Conservation (phyloP, 345 rosid genomes). For the Bruguiera parviflora region DNA sequence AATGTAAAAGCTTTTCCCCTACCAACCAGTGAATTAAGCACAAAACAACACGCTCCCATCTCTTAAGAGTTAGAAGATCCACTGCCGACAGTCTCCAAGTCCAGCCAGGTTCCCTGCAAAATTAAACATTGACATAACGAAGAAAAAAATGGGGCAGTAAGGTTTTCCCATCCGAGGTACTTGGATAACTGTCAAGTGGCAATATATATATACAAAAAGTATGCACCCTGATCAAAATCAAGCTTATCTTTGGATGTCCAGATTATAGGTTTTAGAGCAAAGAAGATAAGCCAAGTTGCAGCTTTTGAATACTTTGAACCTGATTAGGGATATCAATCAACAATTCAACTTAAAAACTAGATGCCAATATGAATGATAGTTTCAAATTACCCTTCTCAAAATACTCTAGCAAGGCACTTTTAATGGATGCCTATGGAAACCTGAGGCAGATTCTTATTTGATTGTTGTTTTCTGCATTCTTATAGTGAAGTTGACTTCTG, state of each 20-base stretch:
- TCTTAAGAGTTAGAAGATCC: background rate
- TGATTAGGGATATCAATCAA: too few species aligned
- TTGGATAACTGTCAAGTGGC: too few species aligned
- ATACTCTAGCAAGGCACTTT: background rate
- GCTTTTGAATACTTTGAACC: too few species aligned
- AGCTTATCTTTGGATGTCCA: too few species aligned
- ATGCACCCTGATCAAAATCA: too few species aligned
- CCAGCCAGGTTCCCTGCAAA: slow-evolving; percentile 15
- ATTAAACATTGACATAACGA: background rate
- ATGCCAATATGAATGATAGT: too few species aligned
- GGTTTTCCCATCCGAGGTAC: too few species aligned
- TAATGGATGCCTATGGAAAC: background rate
- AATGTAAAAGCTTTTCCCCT: slow-evolving; percentile 10
- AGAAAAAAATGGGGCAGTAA: background rate
- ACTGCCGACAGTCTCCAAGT: slow-evolving; percentile 7
- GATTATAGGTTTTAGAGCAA: too few species aligned
- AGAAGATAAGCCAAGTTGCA: too few species aligned
- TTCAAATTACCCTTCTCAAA: too few species aligned
- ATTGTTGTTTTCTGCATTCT: background rate
- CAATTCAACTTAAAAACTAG: too few species aligned
- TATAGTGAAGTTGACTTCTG: background rate
- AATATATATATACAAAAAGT: too few species aligned
- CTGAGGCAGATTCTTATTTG: background rate
- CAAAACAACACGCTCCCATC: background rate
- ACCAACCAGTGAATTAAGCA: slow-evolving; percentile 7